A percentile compares a stretch with the other conserved stretches of the same genome.
Evolutionary conservation across 2,329 filamentous ascomycete genomes (phyloP).

Genomic region (Sporothrix dimorphospora): DNA sequence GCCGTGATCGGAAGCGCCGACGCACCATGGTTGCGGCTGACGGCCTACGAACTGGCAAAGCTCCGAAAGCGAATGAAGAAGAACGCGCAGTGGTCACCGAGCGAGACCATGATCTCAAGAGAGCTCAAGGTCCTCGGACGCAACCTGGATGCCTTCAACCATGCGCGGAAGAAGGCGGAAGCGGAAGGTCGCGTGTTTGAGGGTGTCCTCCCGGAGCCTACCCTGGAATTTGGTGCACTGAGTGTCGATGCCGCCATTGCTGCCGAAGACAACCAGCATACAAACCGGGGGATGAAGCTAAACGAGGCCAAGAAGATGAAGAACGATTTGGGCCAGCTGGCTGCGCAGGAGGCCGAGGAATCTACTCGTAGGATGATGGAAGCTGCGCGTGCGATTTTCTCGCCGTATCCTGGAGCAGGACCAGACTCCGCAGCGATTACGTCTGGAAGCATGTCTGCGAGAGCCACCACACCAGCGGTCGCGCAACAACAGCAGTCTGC

Average conservation of each 20-base stretch:
- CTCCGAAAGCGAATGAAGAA: conserved; percentile 89
- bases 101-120: conserved; percentile 81
- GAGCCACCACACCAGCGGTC: conserved; percentile 21
- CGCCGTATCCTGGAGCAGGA: conserved; percentile 28
- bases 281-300: conserved; percentile 75
- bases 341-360: conserved; percentile 61
- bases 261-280: conserved; percentile 64
- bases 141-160: conserved; percentile 63
- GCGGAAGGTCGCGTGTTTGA: conserved; percentile 66
- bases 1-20: conserved; percentile 61
- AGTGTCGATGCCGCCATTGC: conserved; percentile 57
- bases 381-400: conserved; percentile 39
- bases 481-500: too few species aligned
- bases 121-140: conserved; percentile 74
- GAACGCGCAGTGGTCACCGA: conserved; percentile 83
- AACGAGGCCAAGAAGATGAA: conserved; percentile 79
- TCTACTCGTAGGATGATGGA: conserved; percentile 42
- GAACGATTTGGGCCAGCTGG: conserved; percentile 62
- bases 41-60: conserved; percentile 65
- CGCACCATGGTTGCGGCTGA: conserved; percentile 68
- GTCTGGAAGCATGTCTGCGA: conserved; percentile 8
- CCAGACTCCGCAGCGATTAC: background rate
- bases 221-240: conserved; percentile 61
- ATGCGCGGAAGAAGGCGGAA: conserved; percentile 66
- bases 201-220: conserved; percentile 45